Base-by-base conservation (phyloP, 2,329 filamentous ascomycete species). In the Chaetomium sp. region DNA sequence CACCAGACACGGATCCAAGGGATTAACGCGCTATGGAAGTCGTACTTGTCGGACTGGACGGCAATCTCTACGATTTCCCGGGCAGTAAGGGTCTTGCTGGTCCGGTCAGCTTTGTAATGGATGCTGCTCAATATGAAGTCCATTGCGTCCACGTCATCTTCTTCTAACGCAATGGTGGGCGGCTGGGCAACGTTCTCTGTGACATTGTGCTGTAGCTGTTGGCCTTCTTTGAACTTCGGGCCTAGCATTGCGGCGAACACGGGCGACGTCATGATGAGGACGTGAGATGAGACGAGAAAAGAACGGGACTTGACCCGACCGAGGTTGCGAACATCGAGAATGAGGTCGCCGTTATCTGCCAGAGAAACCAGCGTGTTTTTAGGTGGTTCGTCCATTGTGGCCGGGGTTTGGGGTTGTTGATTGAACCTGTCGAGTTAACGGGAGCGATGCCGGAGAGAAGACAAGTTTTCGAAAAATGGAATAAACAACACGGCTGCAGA, bases 51-150 rank as follows among this genome's bases (percentile, higher is more conserved):
- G 6, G 35, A 51, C 3, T 58, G 61, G 1, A 63, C 6, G 4
- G 61, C 61, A 4, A 58, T 58, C 3, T 25, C 7, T 2, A 9
- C 61, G 16, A 63, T 58, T 0, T 4, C 33, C 33, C 9, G 8
- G 12, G 55, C 61, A 2, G 33, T 35, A 10, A 62, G 42, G 42
- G 13, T 13, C 21, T 23, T 25, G 1, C 8, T n/a, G 25, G 31
- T 25, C 12, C 61, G 7, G 12, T 33, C 19, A 3, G 16, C 10
- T 10, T 25, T 33, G 45, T 19, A 33, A 23, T 58, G 55, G 4
- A 63, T 9, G 55, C 1, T n/a, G 21, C 61, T 63, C 1, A 63
- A 33, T 27, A 63, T 58, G 21, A 63, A 53, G 35, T 58, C 55
- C 61, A 63, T 63, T 2, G 61, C 55, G 7, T 54, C 23, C 16